These are phyloP conservation scores for Eucalyptus virginea DNA, from an alignment of 345 rosid genomes.

Conservation along the genomic window DNA sequence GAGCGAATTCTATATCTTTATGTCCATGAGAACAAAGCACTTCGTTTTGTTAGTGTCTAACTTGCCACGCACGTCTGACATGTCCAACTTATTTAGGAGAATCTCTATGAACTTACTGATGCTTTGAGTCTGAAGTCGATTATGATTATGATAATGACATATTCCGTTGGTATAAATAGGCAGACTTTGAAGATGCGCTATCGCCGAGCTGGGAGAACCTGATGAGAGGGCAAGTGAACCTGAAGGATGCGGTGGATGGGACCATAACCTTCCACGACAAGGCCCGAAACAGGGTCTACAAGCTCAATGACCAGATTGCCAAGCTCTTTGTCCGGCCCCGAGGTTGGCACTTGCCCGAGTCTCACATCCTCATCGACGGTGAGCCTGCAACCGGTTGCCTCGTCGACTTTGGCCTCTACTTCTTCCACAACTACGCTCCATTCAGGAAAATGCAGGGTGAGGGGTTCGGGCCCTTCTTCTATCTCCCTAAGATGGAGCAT, in stretches of 20 bases:
- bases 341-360: constrained; percentile 93
- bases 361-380: constrained; percentile 76
- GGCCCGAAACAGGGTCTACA: constrained; percentile 71
- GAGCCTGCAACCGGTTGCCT: constrained; percentile 89
- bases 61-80: background rate
- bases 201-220: constrained; percentile 97
- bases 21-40: background rate
- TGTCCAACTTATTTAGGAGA: background rate
- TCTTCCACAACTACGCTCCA: constrained; percentile 59
- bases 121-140: background rate
- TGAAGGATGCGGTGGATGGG: constrained; percentile 86
- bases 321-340: constrained; percentile 83
- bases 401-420: constrained; percentile 84
- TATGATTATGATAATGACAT: background rate
- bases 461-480: constrained; percentile 91
- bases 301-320: constrained; percentile 72
- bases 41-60: background rate
- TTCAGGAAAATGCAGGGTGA: constrained; percentile 64
- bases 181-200: constrained; percentile 87
- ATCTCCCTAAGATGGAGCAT: constrained; percentile 94
- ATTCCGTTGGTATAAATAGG: constrained; percentile 18
- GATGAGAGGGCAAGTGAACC: constrained; percentile 79
- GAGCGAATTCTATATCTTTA: background rate
- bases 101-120: background rate
- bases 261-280: constrained; percentile 67